Evolutionary conservation across 805 yeast genomes (phyloP).

Genomic region (Kuraishia piskuri): DNA sequence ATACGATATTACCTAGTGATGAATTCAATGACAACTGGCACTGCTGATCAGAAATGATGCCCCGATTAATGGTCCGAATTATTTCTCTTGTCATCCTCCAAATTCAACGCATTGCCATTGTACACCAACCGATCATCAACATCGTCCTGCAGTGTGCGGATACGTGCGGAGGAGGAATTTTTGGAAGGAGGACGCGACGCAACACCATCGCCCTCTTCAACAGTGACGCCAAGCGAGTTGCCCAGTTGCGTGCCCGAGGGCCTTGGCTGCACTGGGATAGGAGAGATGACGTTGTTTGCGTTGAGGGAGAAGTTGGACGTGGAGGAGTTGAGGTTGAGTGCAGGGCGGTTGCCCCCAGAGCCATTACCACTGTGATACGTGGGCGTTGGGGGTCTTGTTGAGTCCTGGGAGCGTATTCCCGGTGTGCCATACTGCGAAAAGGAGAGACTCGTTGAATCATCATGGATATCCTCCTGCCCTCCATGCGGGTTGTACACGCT

Average conservation of each 20-base stretch:
- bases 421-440: constrained; percentile 3
- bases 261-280: not conserved
- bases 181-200: not conserved
- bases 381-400: constrained; percentile 5
- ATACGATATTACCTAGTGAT: too few species aligned
- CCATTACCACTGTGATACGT: not conserved
- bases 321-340: constrained; percentile 4
- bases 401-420: constrained; percentile 3
- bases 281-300: not conserved
- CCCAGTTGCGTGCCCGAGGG: not conserved
- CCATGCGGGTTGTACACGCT: not conserved
- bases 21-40: too few species aligned
- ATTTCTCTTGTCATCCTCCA: constrained; percentile 38
- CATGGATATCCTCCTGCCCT: not conserved
- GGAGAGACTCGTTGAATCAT: constrained; percentile 3
- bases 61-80: constrained; percentile 5
- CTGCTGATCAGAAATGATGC: not conserved
- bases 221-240: not conserved
- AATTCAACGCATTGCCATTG: constrained; percentile 46
- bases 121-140: constrained; percentile 36
- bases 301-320: constrained; percentile 5
- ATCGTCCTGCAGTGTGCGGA: constrained; percentile 6
- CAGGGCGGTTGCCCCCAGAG: constrained; percentile 2
- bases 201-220: not conserved
- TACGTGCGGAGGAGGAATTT: not conserved